A percentile compares a stretch with the other conserved stretches of the same genome.
Evolutionary conservation across 441 rosid genomes (phyloP).

Genomic region (Isatis lusitanica): DNA sequence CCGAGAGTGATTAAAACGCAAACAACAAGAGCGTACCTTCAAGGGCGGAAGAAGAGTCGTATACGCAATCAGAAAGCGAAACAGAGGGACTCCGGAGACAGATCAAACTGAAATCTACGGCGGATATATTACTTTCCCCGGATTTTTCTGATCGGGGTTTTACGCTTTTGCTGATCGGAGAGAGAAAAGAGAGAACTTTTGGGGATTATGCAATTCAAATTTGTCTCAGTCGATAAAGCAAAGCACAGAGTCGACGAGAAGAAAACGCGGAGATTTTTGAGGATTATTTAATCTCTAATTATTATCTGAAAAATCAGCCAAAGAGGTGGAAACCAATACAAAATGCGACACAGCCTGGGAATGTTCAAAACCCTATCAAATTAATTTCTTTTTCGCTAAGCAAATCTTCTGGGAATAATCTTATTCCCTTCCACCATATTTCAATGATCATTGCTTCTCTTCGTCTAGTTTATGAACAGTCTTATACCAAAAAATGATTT

Average conservation of each 20-base stretch:
- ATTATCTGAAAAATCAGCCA: neutral
- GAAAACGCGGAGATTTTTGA: neutral
- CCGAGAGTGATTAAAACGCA: constrained; percentile 18
- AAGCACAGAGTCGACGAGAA: constrained; percentile 9
- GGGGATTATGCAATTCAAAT: constrained; percentile 9
- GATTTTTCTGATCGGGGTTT: constrained; percentile 20
- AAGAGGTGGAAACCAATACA: constrained; percentile 3
- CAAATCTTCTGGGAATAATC: constrained; percentile 15
- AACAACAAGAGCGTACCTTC: constrained; percentile 4
- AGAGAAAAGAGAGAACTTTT: neutral
- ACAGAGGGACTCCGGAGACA: neutral
- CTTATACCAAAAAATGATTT: neutral
- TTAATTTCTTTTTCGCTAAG: neutral
- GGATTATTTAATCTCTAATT: neutral
- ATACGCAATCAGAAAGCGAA: constrained; percentile 7
- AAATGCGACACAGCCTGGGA: constrained; percentile 3
- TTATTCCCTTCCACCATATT: constrained; percentile 16
- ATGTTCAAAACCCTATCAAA: neutral
- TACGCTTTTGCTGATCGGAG: constrained; percentile 3
- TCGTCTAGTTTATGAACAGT: neutral
- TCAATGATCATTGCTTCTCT: neutral
- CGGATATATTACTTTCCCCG: neutral
- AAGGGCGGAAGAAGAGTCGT: neutral
- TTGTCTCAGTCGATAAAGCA: constrained; percentile 20
- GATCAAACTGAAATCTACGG: constrained; percentile 13